Base-by-base conservation (phyloP, 345 rosid species). In the Anastatica hierochuntica region DNA sequence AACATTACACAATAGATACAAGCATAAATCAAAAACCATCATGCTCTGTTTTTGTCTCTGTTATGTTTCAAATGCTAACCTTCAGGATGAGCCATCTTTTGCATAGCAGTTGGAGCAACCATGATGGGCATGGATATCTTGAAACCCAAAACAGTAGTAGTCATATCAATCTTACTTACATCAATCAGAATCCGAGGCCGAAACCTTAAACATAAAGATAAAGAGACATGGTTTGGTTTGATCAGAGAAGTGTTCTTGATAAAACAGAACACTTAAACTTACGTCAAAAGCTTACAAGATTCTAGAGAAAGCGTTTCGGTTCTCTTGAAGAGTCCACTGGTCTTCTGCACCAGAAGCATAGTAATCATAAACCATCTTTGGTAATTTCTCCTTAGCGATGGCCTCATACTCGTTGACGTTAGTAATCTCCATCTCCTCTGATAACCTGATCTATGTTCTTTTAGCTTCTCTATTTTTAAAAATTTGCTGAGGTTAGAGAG, bases 71-170 rank as follows among this genome's bases (percentile, higher is more conserved):
- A 21, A 21, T 2, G 5, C 26, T 23, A 63, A 81, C 95, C 95
- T 61, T 83, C 92, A 5, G 92, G 95, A 58, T 86, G 95, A 68
- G 95, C 95, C 95, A 86, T 86, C 71, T 86, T 86, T 76, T 83
- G 92, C 60, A 86, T 38, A 48, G 95, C 95, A 21, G 92, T 77
- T 24, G 95, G 95, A 58, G 95, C 95, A 79, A 86, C 67, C 95
- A 86, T 86, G 74, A 86, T 83, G 0, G 92, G 95, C 92, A 86
- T 86, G 0, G 95, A 86, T 64, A 86, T 72, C 53, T 86, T 86
- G 79, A 79, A 86, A 6, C 95, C 88, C 75, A 86, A 54, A 37
- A 86, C 74, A 36, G 79, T 77, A 33, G 88, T 79, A 18, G 60
- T 53, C 86, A 79, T 77, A 68, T 83, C 95, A 53, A 86, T 86